phyloP scores from a whole-genome alignment of 768 basidiomycete species.

The Suillus clintonianus region DNA sequence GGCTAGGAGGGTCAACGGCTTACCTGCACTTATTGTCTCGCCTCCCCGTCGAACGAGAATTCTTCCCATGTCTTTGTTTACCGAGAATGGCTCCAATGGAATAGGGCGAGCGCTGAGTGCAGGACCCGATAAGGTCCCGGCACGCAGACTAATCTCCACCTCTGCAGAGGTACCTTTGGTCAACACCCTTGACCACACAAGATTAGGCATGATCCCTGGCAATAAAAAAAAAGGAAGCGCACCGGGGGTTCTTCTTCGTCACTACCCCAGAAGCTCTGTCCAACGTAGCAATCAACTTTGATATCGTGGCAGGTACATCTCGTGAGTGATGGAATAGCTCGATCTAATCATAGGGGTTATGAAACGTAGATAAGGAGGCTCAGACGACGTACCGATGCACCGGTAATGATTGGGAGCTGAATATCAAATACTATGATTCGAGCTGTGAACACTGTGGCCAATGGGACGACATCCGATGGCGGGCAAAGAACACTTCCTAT shows the following conservation, averaged over 20 bases:
- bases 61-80: conserved; percentile 96
- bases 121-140: conserved; percentile 50
- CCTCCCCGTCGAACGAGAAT: conserved; percentile 85
- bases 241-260: conserved; percentile 82
- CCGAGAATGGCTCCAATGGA: conserved; percentile 82
- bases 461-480: conserved; percentile 65
- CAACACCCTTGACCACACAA: conserved; percentile 59
- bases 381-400: conserved; percentile 65
- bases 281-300: conserved; percentile 74
- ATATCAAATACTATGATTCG: conserved; percentile 95
- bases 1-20: conserved; percentile 9
- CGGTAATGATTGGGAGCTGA: conserved; percentile 83
- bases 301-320: conserved; percentile 88
- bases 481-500: conserved; percentile 92
- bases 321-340: conserved; percentile 95
- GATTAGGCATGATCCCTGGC: conserved; percentile 7
- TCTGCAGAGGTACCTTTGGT: conserved; percentile 85
- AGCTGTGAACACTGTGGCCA: conserved; percentile 78
- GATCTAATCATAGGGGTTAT: conserved; percentile 47
- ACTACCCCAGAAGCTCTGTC: conserved; percentile 79
- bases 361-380: not conserved
- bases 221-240: conserved; percentile 19
- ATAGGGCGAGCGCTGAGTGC: conserved; percentile 55
- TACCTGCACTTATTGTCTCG: conserved; percentile 93
- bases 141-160: conserved; percentile 78